These are phyloP conservation scores for Luzula sylvatica DNA, from an alignment of 176 grass and related monocot species.

Conservation along the genomic window DNA sequence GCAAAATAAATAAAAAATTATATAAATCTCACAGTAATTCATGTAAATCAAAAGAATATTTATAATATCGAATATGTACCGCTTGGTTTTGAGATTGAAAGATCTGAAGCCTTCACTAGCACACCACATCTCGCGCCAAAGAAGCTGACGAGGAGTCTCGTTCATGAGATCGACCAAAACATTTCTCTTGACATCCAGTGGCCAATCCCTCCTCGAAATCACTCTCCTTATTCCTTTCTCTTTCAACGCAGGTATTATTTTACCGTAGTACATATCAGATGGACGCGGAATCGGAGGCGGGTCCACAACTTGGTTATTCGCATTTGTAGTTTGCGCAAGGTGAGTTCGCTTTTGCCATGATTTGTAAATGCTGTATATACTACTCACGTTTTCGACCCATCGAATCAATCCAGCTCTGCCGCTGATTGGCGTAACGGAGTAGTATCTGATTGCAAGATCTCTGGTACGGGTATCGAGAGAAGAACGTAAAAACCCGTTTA, in stretches of 20 bases:
- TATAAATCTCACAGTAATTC: slow-evolving; percentile 9
- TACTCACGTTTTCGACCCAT: slow-evolving; percentile 94
- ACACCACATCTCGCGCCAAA: slow-evolving; percentile 98
- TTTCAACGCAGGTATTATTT: slow-evolving; percentile 98
- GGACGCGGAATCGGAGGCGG: slow-evolving; percentile 83
- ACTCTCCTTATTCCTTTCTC: slow-evolving; percentile 99
- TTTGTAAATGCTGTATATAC: slow-evolving; percentile 97
- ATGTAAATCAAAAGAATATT: slow-evolving; percentile 9
- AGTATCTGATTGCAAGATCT: slow-evolving; percentile 65
- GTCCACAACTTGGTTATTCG: slow-evolving; percentile 29
- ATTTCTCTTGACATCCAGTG: slow-evolving; percentile 87
- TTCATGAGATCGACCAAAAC: slow-evolving; percentile 94
- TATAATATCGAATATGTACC: slow-evolving; percentile 35
- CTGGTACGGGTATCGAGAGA: slow-evolving; percentile 45
- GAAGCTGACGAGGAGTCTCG: slow-evolving; percentile 84
- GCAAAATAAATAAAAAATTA: slow-evolving; percentile 24
- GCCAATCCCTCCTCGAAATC: slow-evolving; percentile 96
- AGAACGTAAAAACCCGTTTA: slow-evolving; percentile 69
- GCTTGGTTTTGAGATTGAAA: slow-evolving; percentile 83
- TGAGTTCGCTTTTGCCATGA: slow-evolving; percentile 79
- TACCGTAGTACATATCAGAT: slow-evolving; percentile 97
- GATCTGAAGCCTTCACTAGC: slow-evolving; percentile 85
- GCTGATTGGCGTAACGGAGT: slow-evolving; percentile 93
- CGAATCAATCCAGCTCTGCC: slow-evolving; percentile 86
- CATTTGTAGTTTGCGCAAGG: slow-evolving; percentile 52